These are phyloP conservation scores for Candida berthetii DNA, from an alignment of 805 yeast genomes.

Conservation along the genomic window DNA sequence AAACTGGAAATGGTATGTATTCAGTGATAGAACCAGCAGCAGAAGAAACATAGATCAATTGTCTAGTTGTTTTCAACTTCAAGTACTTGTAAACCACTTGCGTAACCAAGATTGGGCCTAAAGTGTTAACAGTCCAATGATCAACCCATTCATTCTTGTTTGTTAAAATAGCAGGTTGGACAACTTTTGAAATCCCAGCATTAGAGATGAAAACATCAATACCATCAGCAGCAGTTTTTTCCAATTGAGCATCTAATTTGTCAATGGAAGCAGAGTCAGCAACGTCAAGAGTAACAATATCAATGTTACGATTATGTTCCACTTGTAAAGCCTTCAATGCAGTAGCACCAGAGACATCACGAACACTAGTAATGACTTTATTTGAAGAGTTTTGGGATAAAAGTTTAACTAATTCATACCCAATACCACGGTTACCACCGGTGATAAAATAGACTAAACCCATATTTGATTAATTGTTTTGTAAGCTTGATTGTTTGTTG, in stretches of 20 bases:
- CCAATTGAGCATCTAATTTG: slow-evolving; percentile 1
- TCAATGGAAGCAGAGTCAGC: slow-evolving; percentile 6
- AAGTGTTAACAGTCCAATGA: slow-evolving; percentile 8
- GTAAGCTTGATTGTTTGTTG: too few relatives aligned
- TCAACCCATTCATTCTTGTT: background rate
- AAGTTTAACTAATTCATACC: background rate
- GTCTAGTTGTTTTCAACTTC: slow-evolving; percentile 10
- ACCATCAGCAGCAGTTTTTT: slow-evolving; percentile 7
- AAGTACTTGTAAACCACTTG: slow-evolving; percentile 16
- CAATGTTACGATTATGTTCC: slow-evolving; percentile 11
- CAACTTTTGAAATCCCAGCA: slow-evolving; percentile 13
- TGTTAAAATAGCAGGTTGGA: background rate
- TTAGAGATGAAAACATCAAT: slow-evolving; percentile 18
- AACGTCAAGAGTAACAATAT: slow-evolving; percentile 15
- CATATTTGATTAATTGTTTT: too few relatives aligned
- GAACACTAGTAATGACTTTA: slow-evolving; percentile 2
- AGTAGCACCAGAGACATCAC: slow-evolving; percentile 4
- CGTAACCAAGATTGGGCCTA: slow-evolving; percentile 18
- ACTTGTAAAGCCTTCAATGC: slow-evolving; percentile 6
- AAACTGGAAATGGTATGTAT: slow-evolving; percentile 2
- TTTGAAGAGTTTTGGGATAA: background rate
- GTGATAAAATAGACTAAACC: slow-evolving; percentile 1
- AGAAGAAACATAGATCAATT: slow-evolving; percentile 16
- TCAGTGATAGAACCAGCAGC: slow-evolving; percentile 15
- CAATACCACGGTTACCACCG: slow-evolving; percentile 2